Evolutionary conservation across 1,284 basidiomycete species (phyloP).

Genomic region (Melampsora medusae): DNA sequence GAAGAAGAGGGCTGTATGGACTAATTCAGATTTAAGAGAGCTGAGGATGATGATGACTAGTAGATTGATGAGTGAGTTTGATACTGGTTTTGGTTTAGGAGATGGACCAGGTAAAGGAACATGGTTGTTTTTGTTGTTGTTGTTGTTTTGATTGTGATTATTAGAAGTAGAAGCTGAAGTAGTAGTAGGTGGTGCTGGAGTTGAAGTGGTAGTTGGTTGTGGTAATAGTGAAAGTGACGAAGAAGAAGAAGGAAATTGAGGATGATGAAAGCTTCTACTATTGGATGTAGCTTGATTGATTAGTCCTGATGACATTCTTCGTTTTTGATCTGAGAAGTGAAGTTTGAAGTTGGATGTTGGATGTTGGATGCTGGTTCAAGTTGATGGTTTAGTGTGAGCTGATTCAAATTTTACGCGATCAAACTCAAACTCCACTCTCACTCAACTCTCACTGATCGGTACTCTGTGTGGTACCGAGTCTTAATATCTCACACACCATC

Average conservation of each 20-base stretch:
- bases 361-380: too few relatives aligned
- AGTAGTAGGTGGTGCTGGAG: too few relatives aligned
- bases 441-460: too few relatives aligned
- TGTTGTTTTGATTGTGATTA: too few relatives aligned
- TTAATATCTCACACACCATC: too few relatives aligned
- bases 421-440: too few relatives aligned
- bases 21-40: slow-evolving; percentile 29
- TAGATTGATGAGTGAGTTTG: slow-evolving; percentile 43
- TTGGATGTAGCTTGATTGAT: not conserved
- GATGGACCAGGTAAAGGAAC: not conserved
- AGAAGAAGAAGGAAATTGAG: not conserved
- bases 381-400: too few relatives aligned
- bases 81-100: not conserved
- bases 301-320: not conserved
- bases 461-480: too few relatives aligned
- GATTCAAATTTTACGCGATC: too few relatives aligned
- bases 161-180: too few relatives aligned
- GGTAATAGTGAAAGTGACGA: not conserved
- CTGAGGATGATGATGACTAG: slow-evolving; percentile 27
- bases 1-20: slow-evolving; percentile 50
- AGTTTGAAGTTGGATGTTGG: too few relatives aligned
- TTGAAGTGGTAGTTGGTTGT: too few relatives aligned
- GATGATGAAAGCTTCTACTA: slow-evolving; percentile 1
- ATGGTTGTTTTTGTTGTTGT: not conserved
- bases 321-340: not conserved